phyloP scores from a whole-genome alignment of 78 protist genomes.

The Dictyostelium capitatum region DNA sequence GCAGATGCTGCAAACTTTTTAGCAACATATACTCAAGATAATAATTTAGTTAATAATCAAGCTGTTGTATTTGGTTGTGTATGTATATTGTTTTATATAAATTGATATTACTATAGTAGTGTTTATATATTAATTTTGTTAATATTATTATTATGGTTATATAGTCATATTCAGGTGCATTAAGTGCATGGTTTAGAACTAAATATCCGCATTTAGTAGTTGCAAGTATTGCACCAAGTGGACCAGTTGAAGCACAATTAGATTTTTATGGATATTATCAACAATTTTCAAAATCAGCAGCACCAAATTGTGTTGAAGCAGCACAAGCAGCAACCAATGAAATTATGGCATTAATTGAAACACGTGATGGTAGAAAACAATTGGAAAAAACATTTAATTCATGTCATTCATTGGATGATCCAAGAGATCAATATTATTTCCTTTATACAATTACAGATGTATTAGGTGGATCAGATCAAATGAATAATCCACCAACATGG shows the following conservation, averaged over 20 bases:
- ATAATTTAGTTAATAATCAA: background rate
- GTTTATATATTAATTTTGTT: too few species aligned
- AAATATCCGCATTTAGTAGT: conserved; percentile 49
- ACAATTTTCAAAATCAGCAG: conserved; percentile 45
- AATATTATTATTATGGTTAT: too few species aligned
- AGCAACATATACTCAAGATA: conserved; percentile 17
- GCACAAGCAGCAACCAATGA: conserved; percentile 44
- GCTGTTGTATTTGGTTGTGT: conserved; percentile 82
- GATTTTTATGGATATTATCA: conserved; percentile 75
- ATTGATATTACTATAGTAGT: too few species aligned
- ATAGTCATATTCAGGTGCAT: conserved; percentile 38
- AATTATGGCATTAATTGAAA: background rate
- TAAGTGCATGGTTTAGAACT: conserved; percentile 63
- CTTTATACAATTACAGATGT: conserved; percentile 39
- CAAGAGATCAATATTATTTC: conserved; percentile 50
- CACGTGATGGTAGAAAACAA: conserved; percentile 2
- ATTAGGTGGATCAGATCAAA: conserved; percentile 50
- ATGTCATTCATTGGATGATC: conserved; percentile 13
- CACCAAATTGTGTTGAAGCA: conserved; percentile 42
- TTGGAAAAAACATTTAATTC: conserved; percentile 24
- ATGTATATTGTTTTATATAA: too few species aligned
- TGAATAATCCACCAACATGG: conserved; percentile 80
- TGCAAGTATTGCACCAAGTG: conserved; percentile 75
- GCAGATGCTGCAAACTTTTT: conserved; percentile 83
- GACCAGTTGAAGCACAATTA: conserved; percentile 82